These are phyloP conservation scores for Chaetomidium leptoderma DNA, from an alignment of 495 filamentous ascomycete genomes.

Conservation along the genomic window DNA sequence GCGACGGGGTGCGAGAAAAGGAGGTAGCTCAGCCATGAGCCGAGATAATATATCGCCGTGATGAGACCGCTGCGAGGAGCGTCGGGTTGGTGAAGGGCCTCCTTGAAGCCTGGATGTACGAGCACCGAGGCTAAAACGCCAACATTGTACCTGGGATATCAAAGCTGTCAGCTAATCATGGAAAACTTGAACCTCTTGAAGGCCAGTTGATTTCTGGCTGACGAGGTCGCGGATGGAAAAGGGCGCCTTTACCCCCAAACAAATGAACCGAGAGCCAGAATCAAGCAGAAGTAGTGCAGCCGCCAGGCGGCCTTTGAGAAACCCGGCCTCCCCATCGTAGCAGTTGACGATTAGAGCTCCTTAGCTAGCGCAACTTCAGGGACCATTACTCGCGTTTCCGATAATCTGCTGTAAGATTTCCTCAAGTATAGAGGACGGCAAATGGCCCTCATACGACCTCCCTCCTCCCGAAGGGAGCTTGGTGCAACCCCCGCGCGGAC, in stretches of 20 bases:
- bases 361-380: too few relatives aligned
- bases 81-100: conserved; percentile 40
- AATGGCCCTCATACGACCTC: too few relatives aligned
- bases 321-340: conserved; percentile 14
- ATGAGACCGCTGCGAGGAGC: conserved; percentile 47
- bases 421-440: too few relatives aligned
- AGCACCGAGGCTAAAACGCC: conserved; percentile 54
- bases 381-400: too few relatives aligned
- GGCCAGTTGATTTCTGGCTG: too few relatives aligned
- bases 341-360: neutral
- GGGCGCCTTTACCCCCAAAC: conserved; percentile 48
- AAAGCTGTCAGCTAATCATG: neutral
- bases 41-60: conserved; percentile 55
- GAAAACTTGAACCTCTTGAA: too few relatives aligned
- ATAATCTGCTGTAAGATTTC: too few relatives aligned
- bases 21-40: conserved; percentile 52
- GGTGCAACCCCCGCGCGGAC: conserved; percentile 1
- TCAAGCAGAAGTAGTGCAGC: conserved; percentile 46
- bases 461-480: too few relatives aligned
- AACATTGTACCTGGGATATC: conserved; percentile 49
- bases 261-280: conserved; percentile 54
- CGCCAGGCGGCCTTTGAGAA: conserved; percentile 40
- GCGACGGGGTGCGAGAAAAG: conserved; percentile 48
- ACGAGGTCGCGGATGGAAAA: conserved; percentile 1
- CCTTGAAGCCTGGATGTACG: conserved; percentile 50